Percentiles rank a stretch among this genome's conserved stretches.
Evolutionary conservation across 441 rosid genomes (phyloP).

Genomic region (Aquilaria agallochum): DNA sequence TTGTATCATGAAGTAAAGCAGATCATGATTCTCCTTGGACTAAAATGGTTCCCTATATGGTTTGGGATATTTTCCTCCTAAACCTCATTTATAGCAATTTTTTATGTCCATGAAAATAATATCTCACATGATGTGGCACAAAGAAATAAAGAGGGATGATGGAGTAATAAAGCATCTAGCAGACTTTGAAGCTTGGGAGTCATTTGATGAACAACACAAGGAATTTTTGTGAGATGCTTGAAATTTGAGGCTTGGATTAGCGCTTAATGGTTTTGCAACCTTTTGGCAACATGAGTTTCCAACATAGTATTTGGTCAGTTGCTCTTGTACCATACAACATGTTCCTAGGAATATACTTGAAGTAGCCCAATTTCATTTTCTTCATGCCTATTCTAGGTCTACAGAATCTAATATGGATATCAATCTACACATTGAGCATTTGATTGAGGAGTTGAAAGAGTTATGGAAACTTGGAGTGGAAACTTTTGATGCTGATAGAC

Average conservation of each 20-base stretch:
- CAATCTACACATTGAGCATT: background rate
- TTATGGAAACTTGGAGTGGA: constrained; percentile 1
- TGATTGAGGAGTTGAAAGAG: background rate
- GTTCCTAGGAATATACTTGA: background rate
- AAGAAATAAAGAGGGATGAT: too few relatives aligned
- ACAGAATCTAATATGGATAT: background rate
- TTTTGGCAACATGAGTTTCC: background rate
- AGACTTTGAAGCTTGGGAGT: background rate
- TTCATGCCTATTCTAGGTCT: constrained; percentile 1
- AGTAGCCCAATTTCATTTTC: background rate
- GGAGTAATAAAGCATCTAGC: background rate
- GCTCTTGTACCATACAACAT: background rate
- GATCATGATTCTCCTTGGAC: background rate
- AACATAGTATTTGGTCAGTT: constrained; percentile 1
- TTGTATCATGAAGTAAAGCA: background rate
- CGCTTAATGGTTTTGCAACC: constrained; percentile 2
- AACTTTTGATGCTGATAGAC: constrained; percentile 7
- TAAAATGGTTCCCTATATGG: background rate
- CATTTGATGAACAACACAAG: background rate
- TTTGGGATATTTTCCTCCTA: background rate
- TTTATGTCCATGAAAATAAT: background rate
- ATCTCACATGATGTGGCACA: background rate
- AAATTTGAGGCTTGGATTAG: constrained; percentile 1
- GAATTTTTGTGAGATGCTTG: background rate
- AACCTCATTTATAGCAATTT: background rate